These are phyloP conservation scores for Microascus cirrosus DNA, from an alignment of 2,329 filamentous ascomycete genomes.

Conservation along the genomic window DNA sequence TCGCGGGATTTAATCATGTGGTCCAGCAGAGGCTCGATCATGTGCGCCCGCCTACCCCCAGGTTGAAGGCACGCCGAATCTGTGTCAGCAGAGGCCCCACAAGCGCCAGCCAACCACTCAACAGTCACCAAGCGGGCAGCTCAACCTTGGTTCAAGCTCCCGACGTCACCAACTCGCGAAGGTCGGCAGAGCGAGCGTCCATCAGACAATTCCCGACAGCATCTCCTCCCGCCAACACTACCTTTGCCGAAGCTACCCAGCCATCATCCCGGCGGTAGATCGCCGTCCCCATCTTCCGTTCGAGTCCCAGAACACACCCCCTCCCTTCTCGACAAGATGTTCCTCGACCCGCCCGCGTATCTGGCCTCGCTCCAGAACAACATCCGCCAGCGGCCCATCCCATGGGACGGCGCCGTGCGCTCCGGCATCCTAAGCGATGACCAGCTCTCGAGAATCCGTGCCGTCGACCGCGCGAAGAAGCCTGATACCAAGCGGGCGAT, in stretches of 20 bases:
- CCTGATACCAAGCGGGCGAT: slow-evolving; percentile 70
- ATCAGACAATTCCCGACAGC: not conserved
- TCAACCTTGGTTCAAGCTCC: not conserved
- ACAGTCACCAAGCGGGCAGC: not conserved
- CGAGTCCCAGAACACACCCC: not conserved
- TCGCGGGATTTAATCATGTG: no score
- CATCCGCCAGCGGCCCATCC: slow-evolving; percentile 89
- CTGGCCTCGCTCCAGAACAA: slow-evolving; percentile 83
- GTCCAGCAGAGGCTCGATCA: no score
- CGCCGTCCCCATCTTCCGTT: not conserved
- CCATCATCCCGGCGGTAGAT: not conserved
- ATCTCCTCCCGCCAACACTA: not conserved
- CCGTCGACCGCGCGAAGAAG: slow-evolving; percentile 90
- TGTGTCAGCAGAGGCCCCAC: not conserved
- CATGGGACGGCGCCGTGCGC: slow-evolving; percentile 93
- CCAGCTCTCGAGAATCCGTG: slow-evolving; percentile 90
- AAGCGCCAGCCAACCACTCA: not conserved
- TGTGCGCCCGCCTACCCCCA: no score
- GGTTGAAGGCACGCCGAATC: not conserved
- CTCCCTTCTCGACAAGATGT: slow-evolving; percentile 45
- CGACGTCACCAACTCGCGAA: not conserved
- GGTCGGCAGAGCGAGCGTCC: not conserved
- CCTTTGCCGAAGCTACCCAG: not conserved
- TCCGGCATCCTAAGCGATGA: slow-evolving; percentile 88
- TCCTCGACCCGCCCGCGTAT: slow-evolving; percentile 84